phyloP scores from a whole-genome alignment of 495 filamentous ascomycete genomes.

The Letharia columbiana region DNA sequence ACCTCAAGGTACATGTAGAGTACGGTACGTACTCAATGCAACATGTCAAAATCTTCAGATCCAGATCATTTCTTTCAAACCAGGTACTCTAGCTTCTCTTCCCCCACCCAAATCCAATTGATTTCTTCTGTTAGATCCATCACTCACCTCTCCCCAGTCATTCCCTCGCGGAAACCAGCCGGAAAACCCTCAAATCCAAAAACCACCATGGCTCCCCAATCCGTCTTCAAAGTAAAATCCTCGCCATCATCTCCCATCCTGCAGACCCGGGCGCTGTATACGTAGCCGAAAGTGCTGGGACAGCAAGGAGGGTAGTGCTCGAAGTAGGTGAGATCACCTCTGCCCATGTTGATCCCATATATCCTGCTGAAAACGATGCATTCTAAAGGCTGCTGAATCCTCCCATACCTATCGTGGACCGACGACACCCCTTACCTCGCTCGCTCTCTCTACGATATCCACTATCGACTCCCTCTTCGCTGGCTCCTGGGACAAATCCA shows the following conservation, averaged over 20 bases:
- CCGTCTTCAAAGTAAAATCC: slow-evolving; percentile 71
- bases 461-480: slow-evolving; percentile 59
- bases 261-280: slow-evolving; percentile 52
- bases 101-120: not conserved
- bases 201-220: slow-evolving; percentile 82
- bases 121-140: not conserved
- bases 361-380: slow-evolving; percentile 8
- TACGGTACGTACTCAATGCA: not conserved
- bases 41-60: slow-evolving; percentile 60
- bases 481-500: slow-evolving; percentile 85
- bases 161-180: slow-evolving; percentile 59
- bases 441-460: slow-evolving; percentile 52
- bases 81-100: slow-evolving; percentile 45
- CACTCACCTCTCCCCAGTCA: slow-evolving; percentile 41
- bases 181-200: slow-evolving; percentile 67
- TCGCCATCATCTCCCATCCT: slow-evolving; percentile 66
- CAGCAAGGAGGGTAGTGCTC: slow-evolving; percentile 60
- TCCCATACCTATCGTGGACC: slow-evolving; percentile 61
- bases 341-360: not conserved
- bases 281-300: slow-evolving; percentile 75
- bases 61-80: slow-evolving; percentile 85
- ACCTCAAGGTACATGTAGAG: no score
- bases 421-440: slow-evolving; percentile 65
- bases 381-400: slow-evolving; percentile 40
- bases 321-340: slow-evolving; percentile 55